Evolutionary conservation across 441 rosid species (phyloP).

Genomic region (Populus hybrid): DNA sequence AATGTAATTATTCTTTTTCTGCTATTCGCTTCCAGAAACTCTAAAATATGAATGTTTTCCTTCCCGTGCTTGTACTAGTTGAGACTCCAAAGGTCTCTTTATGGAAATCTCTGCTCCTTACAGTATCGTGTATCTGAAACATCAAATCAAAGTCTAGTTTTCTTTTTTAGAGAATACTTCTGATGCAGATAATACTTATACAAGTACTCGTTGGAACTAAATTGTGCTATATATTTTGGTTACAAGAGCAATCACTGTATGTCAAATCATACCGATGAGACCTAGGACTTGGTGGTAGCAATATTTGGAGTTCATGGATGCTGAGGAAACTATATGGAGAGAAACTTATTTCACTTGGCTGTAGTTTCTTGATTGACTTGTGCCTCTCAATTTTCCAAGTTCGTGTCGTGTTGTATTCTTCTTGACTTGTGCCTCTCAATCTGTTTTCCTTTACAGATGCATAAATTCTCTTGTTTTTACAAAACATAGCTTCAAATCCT

Average conservation of each 20-base stretch:
- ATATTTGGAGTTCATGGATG: background rate
- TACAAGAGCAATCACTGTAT: background rate
- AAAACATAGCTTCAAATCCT: background rate
- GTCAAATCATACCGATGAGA: background rate
- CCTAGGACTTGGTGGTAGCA: background rate
- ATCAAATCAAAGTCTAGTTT: background rate
- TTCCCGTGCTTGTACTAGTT: constrained; percentile 1
- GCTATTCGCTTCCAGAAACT: constrained; percentile 5
- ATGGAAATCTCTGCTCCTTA: constrained; percentile 21
- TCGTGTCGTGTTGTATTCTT: too few species aligned
- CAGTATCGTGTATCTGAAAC: background rate
- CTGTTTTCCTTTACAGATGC: background rate
- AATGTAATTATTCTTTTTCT: constrained; percentile 20
- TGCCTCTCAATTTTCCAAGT: too few species aligned
- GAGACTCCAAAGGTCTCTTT: constrained; percentile 3
- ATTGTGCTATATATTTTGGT: background rate
- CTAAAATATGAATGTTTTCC: constrained; percentile 23
- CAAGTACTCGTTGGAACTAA: background rate
- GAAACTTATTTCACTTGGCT: background rate
- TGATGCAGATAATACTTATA: background rate
- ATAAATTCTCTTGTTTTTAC: background rate
- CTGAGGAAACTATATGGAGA: background rate
- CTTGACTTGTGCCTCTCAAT: too few species aligned
- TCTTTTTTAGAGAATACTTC: background rate
- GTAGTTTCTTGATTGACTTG: background rate